Base-by-base conservation (phyloP, 371 early-diverging fungal genomes). In the Mortierella sp. region DNA sequence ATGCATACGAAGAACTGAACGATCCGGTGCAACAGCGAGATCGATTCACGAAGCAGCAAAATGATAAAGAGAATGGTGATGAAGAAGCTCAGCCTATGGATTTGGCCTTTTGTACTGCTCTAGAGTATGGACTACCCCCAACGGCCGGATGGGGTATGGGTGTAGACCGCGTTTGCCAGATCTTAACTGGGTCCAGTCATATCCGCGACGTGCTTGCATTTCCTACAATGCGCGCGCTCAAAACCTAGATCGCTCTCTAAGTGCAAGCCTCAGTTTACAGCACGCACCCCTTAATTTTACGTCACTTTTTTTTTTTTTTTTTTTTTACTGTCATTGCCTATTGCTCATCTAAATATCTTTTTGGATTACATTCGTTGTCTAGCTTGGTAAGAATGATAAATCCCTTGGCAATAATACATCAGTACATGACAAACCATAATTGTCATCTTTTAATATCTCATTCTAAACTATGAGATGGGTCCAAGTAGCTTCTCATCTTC, bases 111-210 rank as follows among this genome's bases (percentile, higher is more conserved):
- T 95, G 95, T 81, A 87, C 89, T 19, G 97, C 97, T 16, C 86
- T 99, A 6, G 98, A 99, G 77, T 97, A 95, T 82, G 99, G 96
- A 0, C 85, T 99, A 21, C 98, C 99, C 4, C 99, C 99, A 28
- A 99, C 99, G 11, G 98, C 92, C 28, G 99, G 99, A 10, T 99
- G 98, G 97, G 99, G 99, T 3, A 93, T 99, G 88, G 99, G 99
- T 16, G 89, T 99, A 9, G 99, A 99, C 85, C 90, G 99, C 33
- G 88, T 99, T 5, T 87, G 92, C 24, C 97, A 97, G 87, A 88
- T 98, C 64, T 75, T 99, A 77, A 93, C 97, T 8, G 94, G 93
- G 58, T 90, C 94, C 38, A 79, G 87, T 7, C 95, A 97, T 79
- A 95, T 99, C 52, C 89, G 96, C 58, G 99, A 99, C 70, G 97